These are phyloP conservation scores for Phylloboletellus chloephorus DNA, from an alignment of 1,284 basidiomycete species.

Conservation along the genomic window DNA sequence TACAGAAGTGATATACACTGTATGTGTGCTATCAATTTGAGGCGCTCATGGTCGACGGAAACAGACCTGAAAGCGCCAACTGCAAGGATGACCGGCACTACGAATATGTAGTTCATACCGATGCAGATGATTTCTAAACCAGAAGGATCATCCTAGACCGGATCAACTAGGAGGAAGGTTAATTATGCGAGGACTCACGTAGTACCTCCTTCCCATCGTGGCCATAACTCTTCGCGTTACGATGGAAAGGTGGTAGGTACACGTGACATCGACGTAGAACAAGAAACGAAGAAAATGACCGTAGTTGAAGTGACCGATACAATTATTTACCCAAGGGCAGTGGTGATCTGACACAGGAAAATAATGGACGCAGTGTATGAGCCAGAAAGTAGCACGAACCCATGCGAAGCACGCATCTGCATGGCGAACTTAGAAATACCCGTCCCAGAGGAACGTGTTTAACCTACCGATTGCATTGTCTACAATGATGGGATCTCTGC, in stretches of 20 bases:
- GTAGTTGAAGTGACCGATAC: conserved; percentile 87
- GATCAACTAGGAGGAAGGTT: conserved; percentile 7
- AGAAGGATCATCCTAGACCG: conserved; percentile 61
- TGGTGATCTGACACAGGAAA: conserved; percentile 67
- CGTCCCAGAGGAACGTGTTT: background rate
- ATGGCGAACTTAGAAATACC: conserved; percentile 11
- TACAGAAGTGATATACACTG: conserved; percentile 85
- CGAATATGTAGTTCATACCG: conserved; percentile 82
- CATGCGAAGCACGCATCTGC: conserved; percentile 77
- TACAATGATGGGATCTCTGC: conserved; percentile 83
- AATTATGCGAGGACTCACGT: conserved; percentile 39
- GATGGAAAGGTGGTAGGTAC: conserved; percentile 79
- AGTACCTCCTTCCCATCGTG: conserved; percentile 44
- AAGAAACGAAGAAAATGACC: conserved; percentile 91
- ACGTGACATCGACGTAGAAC: conserved; percentile 86
- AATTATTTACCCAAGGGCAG: conserved; percentile 88
- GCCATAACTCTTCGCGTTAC: conserved; percentile 59
- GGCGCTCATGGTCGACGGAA: conserved; percentile 1
- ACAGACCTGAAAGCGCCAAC: conserved; percentile 81
- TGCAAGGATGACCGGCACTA: conserved; percentile 78
- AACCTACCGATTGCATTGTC: conserved; percentile 73
- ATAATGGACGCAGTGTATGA: conserved; percentile 2
- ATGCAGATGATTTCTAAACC: conserved; percentile 75
- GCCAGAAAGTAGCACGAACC: conserved; percentile 39
- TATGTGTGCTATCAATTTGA: conserved; percentile 4